phyloP scores from a whole-genome alignment of 768 basidiomycete species.

The Clitopilus hobsonii region DNA sequence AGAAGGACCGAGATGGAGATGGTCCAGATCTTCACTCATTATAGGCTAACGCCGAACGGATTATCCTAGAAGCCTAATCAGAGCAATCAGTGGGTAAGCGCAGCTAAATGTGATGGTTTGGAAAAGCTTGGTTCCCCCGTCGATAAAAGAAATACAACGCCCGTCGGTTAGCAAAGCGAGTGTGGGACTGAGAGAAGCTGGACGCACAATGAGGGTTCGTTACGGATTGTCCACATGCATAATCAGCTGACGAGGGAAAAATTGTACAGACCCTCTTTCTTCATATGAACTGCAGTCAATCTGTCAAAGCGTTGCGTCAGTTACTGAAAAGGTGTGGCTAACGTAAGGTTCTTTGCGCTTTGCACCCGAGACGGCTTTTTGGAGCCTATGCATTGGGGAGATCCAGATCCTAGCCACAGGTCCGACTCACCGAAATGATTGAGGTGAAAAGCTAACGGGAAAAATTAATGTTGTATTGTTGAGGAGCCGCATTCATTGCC shows the following conservation, averaged over 20 bases:
- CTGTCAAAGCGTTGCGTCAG: not conserved
- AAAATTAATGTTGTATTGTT: not conserved
- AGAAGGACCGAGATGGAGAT: not conserved
- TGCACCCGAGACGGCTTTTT: not conserved
- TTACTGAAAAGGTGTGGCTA: not conserved
- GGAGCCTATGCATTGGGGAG: not conserved
- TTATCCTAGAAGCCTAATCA: not conserved
- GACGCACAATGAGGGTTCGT: not conserved
- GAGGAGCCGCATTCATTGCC: not conserved
- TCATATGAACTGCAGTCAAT: not conserved
- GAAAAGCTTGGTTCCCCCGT: not conserved
- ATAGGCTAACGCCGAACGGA: not conserved
- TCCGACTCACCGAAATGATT: not conserved
- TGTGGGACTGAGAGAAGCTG: not conserved
- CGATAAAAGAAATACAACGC: not conserved
- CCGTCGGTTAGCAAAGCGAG: slow-evolving; percentile 20
- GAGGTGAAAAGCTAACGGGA: not conserved
- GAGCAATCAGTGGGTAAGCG: not conserved
- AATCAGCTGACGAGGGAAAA: not conserved
- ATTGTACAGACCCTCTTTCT: not conserved
- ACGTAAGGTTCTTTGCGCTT: not conserved
- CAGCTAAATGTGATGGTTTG: not conserved
- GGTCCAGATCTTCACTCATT: not conserved
- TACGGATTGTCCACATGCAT: not conserved
- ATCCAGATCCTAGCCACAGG: not conserved